These are phyloP conservation scores for Eremochloa ophiuroides DNA, from an alignment of 176 grass and related monocot genomes.

Conservation along the genomic window DNA sequence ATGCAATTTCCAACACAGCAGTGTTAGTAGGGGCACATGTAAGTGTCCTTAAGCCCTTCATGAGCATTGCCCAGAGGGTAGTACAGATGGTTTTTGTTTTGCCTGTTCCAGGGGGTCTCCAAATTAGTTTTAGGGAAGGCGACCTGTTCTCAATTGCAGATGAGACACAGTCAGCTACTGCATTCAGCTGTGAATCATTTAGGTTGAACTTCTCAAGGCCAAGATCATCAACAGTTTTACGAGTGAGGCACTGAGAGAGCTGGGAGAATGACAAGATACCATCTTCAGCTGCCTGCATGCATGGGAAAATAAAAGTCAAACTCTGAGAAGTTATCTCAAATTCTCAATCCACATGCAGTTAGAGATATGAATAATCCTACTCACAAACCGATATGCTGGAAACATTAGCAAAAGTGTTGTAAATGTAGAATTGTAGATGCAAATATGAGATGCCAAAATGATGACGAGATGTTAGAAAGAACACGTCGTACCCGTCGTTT, in stretches of 20 bases:
- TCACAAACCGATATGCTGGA: not conserved
- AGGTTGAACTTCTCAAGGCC: slow-evolving; percentile 14
- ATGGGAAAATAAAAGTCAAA: not conserved
- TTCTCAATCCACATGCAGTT: not conserved
- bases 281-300: not conserved
- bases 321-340: not conserved
- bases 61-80: slow-evolving; percentile 38
- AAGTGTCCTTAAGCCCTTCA: slow-evolving; percentile 23
- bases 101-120: slow-evolving; percentile 54
- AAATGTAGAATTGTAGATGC: not conserved
- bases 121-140: slow-evolving; percentile 41
- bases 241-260: not conserved
- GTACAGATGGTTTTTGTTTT: slow-evolving; percentile 58
- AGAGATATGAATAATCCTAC: not conserved
- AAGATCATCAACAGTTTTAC: not conserved
- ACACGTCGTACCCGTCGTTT: slow-evolving; percentile 6
- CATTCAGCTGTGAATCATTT: slow-evolving; percentile 44
- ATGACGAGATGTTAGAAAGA: not conserved
- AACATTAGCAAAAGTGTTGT: not conserved
- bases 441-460: not conserved
- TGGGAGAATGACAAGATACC: not conserved
- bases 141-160: not conserved
- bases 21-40: slow-evolving; percentile 62
- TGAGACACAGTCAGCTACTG: slow-evolving; percentile 34
- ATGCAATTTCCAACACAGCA: slow-evolving; percentile 39